These are phyloP conservation scores for Metschnikowia orientalis DNA, from an alignment of 805 yeast species.

Conservation along the genomic window DNA sequence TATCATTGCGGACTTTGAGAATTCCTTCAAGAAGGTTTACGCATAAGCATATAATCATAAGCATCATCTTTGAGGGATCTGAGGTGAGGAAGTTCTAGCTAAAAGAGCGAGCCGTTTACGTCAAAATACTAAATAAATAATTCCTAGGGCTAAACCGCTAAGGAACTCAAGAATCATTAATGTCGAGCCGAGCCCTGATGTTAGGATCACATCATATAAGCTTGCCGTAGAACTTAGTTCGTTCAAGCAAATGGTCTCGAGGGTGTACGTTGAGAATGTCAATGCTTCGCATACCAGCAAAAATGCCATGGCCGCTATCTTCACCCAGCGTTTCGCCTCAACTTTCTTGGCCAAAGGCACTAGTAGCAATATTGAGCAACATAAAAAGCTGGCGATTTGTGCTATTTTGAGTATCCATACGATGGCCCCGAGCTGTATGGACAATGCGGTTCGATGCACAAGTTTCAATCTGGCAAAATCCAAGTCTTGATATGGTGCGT, in stretches of 20 bases:
- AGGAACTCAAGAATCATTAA: slow-evolving; percentile 10
- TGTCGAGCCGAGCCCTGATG: slow-evolving; percentile 11
- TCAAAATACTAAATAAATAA: slow-evolving; percentile 3
- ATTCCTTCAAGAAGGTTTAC: slow-evolving; percentile 68
- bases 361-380: slow-evolving; percentile 4
- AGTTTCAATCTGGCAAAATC: slow-evolving; percentile 12
- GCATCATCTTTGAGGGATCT: not conserved
- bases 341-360: slow-evolving; percentile 1
- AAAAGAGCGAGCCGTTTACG: slow-evolving; percentile 1
- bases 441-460: slow-evolving; percentile 11
- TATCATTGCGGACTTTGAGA: slow-evolving; percentile 42
- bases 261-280: slow-evolving; percentile 9
- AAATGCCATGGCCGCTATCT: slow-evolving; percentile 5
- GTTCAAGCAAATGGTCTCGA: slow-evolving; percentile 8
- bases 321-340: not conserved
- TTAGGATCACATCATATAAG: slow-evolving; percentile 11
- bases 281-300: slow-evolving; percentile 10
- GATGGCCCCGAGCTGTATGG: slow-evolving; percentile 9
- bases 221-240: slow-evolving; percentile 10
- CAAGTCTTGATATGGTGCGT: slow-evolving; percentile 5
- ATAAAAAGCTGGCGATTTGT: slow-evolving; percentile 3
- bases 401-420: slow-evolving; percentile 8
- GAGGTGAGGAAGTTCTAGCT: slow-evolving; percentile 1
- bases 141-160: slow-evolving; percentile 8
- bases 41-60: slow-evolving; percentile 4